phyloP scores from a whole-genome alignment of 352 stramenopile species.

The Pythium folliculosum region DNA sequence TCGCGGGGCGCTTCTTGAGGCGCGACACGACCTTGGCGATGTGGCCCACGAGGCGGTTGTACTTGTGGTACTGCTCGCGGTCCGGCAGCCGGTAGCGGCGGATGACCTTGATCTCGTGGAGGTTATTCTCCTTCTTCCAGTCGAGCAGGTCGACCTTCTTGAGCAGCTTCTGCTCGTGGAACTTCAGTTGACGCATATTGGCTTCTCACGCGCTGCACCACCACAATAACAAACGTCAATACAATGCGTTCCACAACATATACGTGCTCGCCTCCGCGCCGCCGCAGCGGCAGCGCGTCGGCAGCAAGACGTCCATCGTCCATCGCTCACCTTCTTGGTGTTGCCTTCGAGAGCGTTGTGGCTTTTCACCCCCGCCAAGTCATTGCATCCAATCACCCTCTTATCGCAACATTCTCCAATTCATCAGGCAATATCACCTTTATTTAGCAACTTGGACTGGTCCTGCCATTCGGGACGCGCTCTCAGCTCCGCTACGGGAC shows the following conservation, averaged over 20 bases:
- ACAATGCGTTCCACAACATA: not conserved
- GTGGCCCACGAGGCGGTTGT: constrained; percentile 97
- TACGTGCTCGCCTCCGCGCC: not conserved
- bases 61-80: constrained; percentile 98
- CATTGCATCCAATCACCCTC: constrained; percentile 25
- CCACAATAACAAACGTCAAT: not conserved
- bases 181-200: constrained; percentile 91
- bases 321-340: constrained; percentile 13
- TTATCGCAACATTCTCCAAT: constrained; percentile 14
- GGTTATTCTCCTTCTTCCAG: constrained; percentile 98
- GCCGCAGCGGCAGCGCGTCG: not conserved
- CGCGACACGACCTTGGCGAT: constrained; percentile 94
- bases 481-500: constrained; percentile 10
- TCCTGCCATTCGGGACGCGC: constrained; percentile 13
- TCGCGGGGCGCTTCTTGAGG: constrained; percentile 94
- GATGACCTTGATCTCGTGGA: constrained; percentile 98
- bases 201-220: constrained; percentile 7
- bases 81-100: constrained; percentile 98
- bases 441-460: constrained; percentile 17
- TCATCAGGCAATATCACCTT: not conserved
- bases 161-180: constrained; percentile 98
- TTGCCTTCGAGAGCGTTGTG: constrained; percentile 14
- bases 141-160: constrained; percentile 99
- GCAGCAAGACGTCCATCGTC: not conserved
- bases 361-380: constrained; percentile 26